phyloP scores from a whole-genome alignment of 495 filamentous ascomycete genomes.

The Penicillium ucsense region DNA sequence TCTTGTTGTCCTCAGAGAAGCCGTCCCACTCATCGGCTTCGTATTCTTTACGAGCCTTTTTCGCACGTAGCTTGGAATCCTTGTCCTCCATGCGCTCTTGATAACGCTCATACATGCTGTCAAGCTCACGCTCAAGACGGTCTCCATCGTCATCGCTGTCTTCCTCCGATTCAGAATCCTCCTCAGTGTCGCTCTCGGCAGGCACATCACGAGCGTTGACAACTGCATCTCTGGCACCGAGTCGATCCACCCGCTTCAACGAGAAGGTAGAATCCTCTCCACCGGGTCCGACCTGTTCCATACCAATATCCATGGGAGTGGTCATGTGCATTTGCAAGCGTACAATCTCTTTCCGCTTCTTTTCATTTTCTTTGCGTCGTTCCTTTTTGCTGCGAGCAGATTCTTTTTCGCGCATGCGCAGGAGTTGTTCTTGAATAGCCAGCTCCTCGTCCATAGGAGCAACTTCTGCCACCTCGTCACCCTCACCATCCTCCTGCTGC shows the following conservation, averaged over 20 bases:
- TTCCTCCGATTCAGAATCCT: constrained; percentile 48
- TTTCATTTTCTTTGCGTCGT: constrained; percentile 74
- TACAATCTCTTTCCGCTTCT: constrained; percentile 79
- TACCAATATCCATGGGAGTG: constrained; percentile 88
- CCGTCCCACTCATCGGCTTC: constrained; percentile 87
- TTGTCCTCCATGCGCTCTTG: constrained; percentile 64
- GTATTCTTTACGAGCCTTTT: constrained; percentile 74
- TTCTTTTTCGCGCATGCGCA: constrained; percentile 70
- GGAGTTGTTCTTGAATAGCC: constrained; percentile 76
- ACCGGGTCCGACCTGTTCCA: constrained; percentile 72
- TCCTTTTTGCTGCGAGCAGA: constrained; percentile 66
- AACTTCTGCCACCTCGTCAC: constrained; percentile 68
- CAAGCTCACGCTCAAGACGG: constrained; percentile 70
- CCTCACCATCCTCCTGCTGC: constrained; percentile 39
- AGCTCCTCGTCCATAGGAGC: constrained; percentile 90
- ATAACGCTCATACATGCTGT: constrained; percentile 77
- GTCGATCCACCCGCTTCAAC: constrained; percentile 68
- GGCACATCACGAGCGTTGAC: constrained; percentile 67
- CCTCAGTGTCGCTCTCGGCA: constrained; percentile 44
- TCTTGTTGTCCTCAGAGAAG: constrained; percentile 61
- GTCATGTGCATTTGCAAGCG: constrained; percentile 97
- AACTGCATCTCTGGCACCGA: constrained; percentile 57
- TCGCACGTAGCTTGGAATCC: constrained; percentile 81
- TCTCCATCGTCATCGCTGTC: constrained; percentile 74
- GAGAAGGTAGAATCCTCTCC: constrained; percentile 77